A percentile compares a stretch with the other conserved stretches of the same genome.
Evolutionary conservation across 1,139 yeast genomes (phyloP).

Genomic region (Debaryomyces singareniensis): DNA sequence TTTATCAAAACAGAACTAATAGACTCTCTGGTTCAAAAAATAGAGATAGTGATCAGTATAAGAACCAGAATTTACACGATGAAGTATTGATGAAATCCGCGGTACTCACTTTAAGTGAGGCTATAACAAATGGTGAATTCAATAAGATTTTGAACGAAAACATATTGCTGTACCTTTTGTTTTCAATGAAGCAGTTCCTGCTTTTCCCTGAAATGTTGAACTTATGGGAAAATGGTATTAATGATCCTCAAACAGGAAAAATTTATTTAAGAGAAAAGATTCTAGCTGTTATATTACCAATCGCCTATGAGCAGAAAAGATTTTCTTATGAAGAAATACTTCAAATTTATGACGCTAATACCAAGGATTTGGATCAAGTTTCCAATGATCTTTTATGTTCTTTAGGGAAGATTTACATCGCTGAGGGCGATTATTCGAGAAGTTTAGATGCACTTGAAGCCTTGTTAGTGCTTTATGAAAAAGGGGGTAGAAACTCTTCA

Average conservation of each 20-base stretch:
- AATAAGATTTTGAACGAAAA: conserved; percentile 16
- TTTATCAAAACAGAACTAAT: conserved; percentile 23
- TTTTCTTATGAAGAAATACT: conserved; percentile 52
- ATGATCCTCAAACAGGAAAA: conserved; percentile 21
- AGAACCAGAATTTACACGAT: conserved; percentile 18
- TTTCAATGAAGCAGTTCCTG: conserved; percentile 31
- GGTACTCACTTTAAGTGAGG: conserved; percentile 27
- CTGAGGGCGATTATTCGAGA: conserved; percentile 32
- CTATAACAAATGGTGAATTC: conserved; percentile 27
- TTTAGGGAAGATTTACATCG: conserved; percentile 36
- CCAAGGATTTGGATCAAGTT: conserved; percentile 13
- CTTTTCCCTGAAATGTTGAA: conserved; percentile 29
- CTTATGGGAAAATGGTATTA: conserved; percentile 41
- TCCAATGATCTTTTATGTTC: conserved; percentile 26
- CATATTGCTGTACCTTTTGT: conserved; percentile 18
- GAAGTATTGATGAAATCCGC: conserved; percentile 29
- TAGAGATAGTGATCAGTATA: conserved; percentile 35
- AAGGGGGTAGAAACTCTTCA: conserved; percentile 9
- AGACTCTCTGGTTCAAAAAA: conserved; percentile 28
- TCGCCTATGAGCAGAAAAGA: conserved; percentile 57
- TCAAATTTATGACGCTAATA: conserved; percentile 31
- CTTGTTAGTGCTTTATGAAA: conserved; percentile 24
- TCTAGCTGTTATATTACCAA: conserved; percentile 66
- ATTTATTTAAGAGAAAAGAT: conserved; percentile 47
- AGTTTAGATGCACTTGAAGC: conserved; percentile 38